Evolutionary conservation across 225 moss, liverwort and hornwort species (phyloP).

Genomic region (Takakia lepidozioides): DNA sequence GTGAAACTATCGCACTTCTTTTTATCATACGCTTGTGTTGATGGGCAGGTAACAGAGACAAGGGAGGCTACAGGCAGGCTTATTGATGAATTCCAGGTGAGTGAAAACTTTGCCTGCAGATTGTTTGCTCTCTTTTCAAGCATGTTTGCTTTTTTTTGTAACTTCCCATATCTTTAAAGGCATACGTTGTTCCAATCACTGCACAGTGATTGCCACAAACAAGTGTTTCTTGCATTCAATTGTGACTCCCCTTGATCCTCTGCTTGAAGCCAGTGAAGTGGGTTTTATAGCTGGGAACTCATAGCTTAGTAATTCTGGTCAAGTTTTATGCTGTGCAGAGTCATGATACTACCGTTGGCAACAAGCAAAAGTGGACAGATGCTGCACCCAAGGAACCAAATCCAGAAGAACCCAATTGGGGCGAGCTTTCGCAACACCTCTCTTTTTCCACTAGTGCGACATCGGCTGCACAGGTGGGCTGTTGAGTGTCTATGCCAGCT

Average conservation of each 20-base stretch:
- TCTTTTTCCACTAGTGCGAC: slow-evolving; percentile 8
- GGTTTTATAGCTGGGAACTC: no score
- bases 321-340: slow-evolving; percentile 1
- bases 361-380: neutral
- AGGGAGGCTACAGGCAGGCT: slow-evolving; percentile 54
- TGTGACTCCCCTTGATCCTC: no score
- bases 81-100: slow-evolving; percentile 71
- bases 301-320: no score
- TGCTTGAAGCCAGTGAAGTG: no score
- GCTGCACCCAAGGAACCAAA: slow-evolving; percentile 2
- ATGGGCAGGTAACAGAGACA: slow-evolving; percentile 59
- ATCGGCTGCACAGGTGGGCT: slow-evolving; percentile 4
- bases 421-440: slow-evolving; percentile 1
- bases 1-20: no score
- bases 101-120: no score
- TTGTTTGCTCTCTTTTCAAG: slow-evolving; percentile 2
- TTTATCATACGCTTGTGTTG: no score
- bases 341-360: neutral
- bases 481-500: slow-evolving; percentile 1
- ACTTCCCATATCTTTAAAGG: neutral
- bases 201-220: neutral
- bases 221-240: neutral
- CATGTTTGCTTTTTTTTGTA: no score
- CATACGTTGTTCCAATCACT: neutral
- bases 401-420: slow-evolving; percentile 7